Evolutionary conservation across 164 flowering plant species (phyloP).

Genomic region (Houttuynia cordata): DNA sequence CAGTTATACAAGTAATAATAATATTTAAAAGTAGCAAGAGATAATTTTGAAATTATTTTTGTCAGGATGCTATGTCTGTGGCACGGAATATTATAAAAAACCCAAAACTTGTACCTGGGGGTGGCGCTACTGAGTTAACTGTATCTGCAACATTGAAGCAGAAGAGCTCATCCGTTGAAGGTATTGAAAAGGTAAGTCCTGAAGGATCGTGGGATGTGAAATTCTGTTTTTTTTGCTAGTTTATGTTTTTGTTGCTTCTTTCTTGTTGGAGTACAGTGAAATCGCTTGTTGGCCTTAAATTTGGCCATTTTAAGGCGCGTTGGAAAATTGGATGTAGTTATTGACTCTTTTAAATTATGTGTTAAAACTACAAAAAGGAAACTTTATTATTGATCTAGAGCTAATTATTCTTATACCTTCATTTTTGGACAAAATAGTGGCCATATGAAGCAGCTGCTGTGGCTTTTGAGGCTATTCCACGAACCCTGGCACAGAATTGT

Average conservation of each 20-base stretch:
- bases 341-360: too few relatives aligned
- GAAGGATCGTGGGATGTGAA: background rate
- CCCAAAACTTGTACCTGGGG: slow-evolving; percentile 96
- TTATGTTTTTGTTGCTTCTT: background rate
- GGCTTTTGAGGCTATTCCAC: slow-evolving; percentile 96
- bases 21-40: background rate
- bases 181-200: slow-evolving; percentile 72
- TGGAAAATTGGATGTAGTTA: too few relatives aligned
- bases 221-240: background rate
- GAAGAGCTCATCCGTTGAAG: slow-evolving; percentile 85
- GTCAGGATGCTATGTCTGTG: slow-evolving; percentile 92
- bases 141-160: slow-evolving; percentile 94
- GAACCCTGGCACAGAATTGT: slow-evolving; percentile 94
- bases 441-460: slow-evolving; percentile 99
- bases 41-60: slow-evolving; percentile 1
- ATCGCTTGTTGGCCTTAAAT: too few relatives aligned
- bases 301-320: too few relatives aligned
- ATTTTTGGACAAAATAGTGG: slow-evolving; percentile 40
- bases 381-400: too few relatives aligned
- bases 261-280: too few relatives aligned
- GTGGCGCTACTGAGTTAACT: slow-evolving; percentile 92
- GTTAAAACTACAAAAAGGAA: too few relatives aligned
- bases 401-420: background rate
- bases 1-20: background rate
- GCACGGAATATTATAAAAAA: slow-evolving; percentile 88